Conservation (phyloP, 768 basidiomycete species). For the Clitopilus passeckerianus region DNA sequence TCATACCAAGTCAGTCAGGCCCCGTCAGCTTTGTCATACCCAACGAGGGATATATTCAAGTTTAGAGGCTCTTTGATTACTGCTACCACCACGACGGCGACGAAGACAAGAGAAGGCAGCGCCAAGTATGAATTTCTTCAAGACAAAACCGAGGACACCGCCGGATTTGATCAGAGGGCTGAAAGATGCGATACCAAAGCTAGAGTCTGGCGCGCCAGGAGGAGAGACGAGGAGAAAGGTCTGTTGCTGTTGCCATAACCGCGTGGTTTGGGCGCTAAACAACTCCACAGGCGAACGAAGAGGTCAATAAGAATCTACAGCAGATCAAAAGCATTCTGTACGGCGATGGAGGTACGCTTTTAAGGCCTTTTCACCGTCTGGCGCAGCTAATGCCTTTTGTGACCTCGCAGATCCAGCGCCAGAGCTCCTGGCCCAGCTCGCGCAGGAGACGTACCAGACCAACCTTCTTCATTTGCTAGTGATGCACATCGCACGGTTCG, state of each 20-base stretch:
- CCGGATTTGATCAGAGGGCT: constrained; percentile 82
- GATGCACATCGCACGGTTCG: constrained; percentile 77
- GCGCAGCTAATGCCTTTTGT: constrained; percentile 1
- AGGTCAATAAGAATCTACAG: constrained; percentile 83
- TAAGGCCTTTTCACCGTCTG: neutral
- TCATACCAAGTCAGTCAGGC: constrained; percentile 4
- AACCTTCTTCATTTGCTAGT: constrained; percentile 83
- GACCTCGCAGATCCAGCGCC: constrained; percentile 65
- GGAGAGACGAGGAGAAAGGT: constrained; percentile 81
- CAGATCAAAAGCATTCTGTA: constrained; percentile 86
- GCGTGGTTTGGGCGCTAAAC: neutral
- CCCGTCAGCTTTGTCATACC: neutral
- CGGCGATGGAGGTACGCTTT: constrained; percentile 75
- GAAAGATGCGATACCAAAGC: constrained; percentile 70
- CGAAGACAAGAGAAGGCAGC: neutral
- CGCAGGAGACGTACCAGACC: constrained; percentile 92
- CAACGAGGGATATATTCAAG: neutral
- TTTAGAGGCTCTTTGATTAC: neutral
- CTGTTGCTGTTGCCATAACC: constrained; percentile 12
- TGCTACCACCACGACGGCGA: neutral
- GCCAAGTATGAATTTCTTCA: constrained; percentile 87
- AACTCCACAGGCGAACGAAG: constrained; percentile 69
- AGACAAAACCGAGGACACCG: constrained; percentile 82
- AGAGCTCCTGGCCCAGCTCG: constrained; percentile 89
- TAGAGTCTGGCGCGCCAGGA: constrained; percentile 72